phyloP scores from a whole-genome alignment of 345 rosid species.

The Litchi chinensis region DNA sequence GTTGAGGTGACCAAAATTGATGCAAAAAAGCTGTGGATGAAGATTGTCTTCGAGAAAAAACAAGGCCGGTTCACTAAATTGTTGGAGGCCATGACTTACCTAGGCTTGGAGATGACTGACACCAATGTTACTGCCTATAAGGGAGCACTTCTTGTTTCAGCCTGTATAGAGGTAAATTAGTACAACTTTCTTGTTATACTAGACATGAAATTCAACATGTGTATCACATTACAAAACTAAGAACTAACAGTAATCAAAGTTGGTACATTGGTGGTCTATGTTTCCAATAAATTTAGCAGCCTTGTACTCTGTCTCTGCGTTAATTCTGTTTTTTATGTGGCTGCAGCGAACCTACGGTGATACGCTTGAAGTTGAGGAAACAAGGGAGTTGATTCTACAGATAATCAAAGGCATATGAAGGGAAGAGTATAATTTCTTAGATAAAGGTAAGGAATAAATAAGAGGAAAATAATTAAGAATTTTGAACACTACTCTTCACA shows the following conservation, averaged over 20 bases:
- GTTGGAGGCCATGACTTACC: slow-evolving; percentile 52
- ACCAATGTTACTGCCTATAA: slow-evolving; percentile 50
- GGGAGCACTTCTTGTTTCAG: slow-evolving; percentile 59
- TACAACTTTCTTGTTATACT: no score
- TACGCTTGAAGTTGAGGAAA: slow-evolving; percentile 28
- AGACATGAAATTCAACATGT: not conserved
- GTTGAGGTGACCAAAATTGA: slow-evolving; percentile 55
- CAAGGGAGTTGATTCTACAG: slow-evolving; percentile 41
- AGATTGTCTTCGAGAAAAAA: slow-evolving; percentile 60
- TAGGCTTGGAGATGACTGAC: slow-evolving; percentile 65
- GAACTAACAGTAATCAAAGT: not conserved
- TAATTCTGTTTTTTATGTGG: not conserved
- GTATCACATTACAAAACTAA: not conserved
- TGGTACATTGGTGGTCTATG: not conserved
- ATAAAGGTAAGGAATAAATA: not conserved
- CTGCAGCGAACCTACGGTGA: slow-evolving; percentile 45
- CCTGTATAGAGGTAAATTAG: slow-evolving; percentile 51
- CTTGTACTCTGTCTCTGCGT: not conserved
- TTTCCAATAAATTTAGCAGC: not conserved
- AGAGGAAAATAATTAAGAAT: not conserved
- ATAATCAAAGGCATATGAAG: slow-evolving; percentile 38
- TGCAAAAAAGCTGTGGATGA: slow-evolving; percentile 66
- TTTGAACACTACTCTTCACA: not conserved
- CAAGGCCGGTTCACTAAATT: slow-evolving; percentile 56
- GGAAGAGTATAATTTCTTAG: not conserved